A percentile compares a stretch with the other conserved stretches of the same genome.
Evolutionary conservation across 768 basidiomycete species (phyloP).

Genomic region (Butyriboletus loyo): DNA sequence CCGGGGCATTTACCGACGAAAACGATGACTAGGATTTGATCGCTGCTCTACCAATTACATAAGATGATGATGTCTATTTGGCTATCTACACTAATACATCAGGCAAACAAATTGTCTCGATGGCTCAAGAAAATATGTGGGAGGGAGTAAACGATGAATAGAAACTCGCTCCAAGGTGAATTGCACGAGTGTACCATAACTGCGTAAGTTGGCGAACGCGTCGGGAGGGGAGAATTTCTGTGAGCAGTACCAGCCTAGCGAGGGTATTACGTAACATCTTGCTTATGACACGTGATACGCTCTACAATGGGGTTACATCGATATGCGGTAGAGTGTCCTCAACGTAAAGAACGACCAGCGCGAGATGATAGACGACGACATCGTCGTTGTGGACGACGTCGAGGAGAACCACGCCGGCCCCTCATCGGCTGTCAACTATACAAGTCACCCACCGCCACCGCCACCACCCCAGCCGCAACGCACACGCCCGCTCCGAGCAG

Average conservation of each 20-base stretch:
- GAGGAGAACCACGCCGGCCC: slow-evolving; percentile 41
- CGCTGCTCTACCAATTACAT: background rate
- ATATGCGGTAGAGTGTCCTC: background rate
- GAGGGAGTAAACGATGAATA: too few species aligned
- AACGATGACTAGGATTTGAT: slow-evolving; percentile 10
- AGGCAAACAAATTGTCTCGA: too few species aligned
- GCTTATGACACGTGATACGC: slow-evolving; percentile 16
- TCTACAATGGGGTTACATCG: background rate
- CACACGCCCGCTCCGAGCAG: slow-evolving; percentile 32
- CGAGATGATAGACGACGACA: slow-evolving; percentile 52
- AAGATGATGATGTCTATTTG: too few species aligned
- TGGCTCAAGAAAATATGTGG: too few species aligned
- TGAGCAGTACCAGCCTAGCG: too few species aligned
- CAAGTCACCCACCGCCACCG: slow-evolving; percentile 13
- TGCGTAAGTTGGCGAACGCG: too few species aligned
- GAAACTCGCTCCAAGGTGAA: too few species aligned
- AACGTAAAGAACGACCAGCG: background rate
- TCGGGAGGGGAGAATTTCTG: too few species aligned
- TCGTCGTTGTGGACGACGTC: slow-evolving; percentile 60
- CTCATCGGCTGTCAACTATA: slow-evolving; percentile 33
- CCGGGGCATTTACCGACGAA: slow-evolving; percentile 9
- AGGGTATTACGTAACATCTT: background rate
- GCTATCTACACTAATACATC: too few species aligned
- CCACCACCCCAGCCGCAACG: slow-evolving; percentile 20
- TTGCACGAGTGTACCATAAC: too few species aligned